A percentile compares a stretch with the other conserved stretches of the same genome.
Evolutionary conservation across 192 early-diverging fungal species (phyloP).

Genomic region (Cladochytrium replicatum): DNA sequence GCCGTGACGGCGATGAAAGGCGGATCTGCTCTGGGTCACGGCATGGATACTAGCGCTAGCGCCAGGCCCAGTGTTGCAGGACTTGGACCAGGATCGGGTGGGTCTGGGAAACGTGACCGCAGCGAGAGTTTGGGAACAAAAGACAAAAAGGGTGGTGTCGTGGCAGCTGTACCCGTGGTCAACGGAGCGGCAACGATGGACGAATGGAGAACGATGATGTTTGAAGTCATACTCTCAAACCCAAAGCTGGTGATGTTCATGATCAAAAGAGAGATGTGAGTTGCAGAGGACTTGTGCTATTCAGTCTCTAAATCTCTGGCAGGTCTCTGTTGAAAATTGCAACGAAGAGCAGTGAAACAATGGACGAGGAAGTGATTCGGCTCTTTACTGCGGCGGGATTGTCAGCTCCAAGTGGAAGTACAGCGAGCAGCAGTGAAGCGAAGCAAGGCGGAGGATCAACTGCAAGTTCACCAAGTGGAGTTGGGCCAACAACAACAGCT

Average conservation of each 20-base stretch:
- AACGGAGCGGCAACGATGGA: not conserved
- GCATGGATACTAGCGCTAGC: too few relatives aligned
- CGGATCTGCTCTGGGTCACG: not conserved
- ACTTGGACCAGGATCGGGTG: too few relatives aligned
- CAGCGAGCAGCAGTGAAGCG: not conserved
- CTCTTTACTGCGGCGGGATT: not conserved
- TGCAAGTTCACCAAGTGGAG: not conserved
- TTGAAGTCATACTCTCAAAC: not conserved
- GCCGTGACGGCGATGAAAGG: too few relatives aligned
- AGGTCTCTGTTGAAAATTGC: not conserved
- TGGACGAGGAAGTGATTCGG: not conserved
- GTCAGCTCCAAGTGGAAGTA: too few relatives aligned
- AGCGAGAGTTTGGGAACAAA: not conserved
- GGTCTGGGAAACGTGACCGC: too few relatives aligned
- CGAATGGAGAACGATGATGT: not conserved
- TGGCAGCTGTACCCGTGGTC: not conserved
- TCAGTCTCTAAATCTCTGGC: not conserved
- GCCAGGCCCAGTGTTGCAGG: too few relatives aligned
- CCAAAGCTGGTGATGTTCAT: not conserved
- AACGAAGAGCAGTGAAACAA: not conserved
- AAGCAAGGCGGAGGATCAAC: not conserved
- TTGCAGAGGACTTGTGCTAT: not conserved
- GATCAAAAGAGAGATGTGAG: not conserved
- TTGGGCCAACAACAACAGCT: not conserved
- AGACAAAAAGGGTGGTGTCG: not conserved